Percentiles rank a stretch among this genome's conserved stretches.
Conservation (phyloP, 371 early-diverging fungal species). For the Nematocida displodere region DNA sequence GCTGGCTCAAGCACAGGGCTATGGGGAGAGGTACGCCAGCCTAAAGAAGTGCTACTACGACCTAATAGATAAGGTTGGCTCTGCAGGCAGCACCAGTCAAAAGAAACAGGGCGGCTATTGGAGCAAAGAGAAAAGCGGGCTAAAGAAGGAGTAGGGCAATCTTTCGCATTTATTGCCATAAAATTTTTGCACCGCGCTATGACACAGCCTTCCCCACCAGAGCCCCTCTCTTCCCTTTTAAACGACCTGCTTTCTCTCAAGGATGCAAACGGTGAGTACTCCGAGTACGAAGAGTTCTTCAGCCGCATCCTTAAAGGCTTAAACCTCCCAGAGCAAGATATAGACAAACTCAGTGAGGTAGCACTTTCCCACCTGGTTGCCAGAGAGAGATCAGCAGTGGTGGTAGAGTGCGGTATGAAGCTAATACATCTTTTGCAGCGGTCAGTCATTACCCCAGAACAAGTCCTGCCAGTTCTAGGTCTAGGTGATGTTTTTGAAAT, state of each 20-base stretch:
- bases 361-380: neutral
- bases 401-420: conserved; percentile 39
- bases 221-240: no score
- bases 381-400: conserved; percentile 1
- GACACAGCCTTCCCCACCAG: no score
- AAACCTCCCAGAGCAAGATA: neutral
- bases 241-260: neutral
- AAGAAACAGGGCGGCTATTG: no score
- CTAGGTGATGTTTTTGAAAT: conserved; percentile 5
- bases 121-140: neutral
- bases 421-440: neutral
- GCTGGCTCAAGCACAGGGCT: neutral
- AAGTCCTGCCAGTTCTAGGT: neutral
- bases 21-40: neutral
- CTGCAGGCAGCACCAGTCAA: no score
- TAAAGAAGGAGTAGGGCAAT: neutral
- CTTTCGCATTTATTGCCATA: no score
- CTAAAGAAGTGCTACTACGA: conserved; percentile 12
- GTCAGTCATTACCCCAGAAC: conserved; percentile 2
- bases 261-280: conserved; percentile 1
- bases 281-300: conserved; percentile 51
- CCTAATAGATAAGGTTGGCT: conserved; percentile 1
- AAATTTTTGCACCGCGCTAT: no score
- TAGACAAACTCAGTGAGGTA: neutral
- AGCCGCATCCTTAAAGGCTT: neutral